Base-by-base conservation (phyloP, 2,329 filamentous ascomycete genomes). In the Colletotrichum sp. region DNA sequence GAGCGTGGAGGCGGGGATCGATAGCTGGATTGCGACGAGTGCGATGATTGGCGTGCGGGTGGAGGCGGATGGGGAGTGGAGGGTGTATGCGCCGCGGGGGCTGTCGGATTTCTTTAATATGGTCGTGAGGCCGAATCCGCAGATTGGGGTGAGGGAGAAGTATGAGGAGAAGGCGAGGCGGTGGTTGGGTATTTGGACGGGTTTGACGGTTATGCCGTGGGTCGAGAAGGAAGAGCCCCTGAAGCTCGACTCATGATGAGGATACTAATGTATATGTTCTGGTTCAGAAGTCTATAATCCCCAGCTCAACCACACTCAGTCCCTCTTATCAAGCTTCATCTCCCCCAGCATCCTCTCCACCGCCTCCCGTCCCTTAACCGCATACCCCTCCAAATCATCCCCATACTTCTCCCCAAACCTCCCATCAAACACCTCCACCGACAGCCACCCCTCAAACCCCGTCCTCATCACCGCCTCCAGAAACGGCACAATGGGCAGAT, bases 401-500 rank as follows among this genome's bases (percentile, higher is more conserved):
- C 81, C 81, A 34, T 82, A 83, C 74, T 83, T 83, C 22, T 80
- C 71, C 69, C 80, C 78, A 32, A 83, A 83, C 64, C 69, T 63
- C 11, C 82, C 81, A 49, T 84, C 83, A 79, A 84, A 84, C 0
- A 95, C 90, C 82, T 95, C 93, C 74, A 94, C 90, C 0, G 91
- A 93, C 77, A 95, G 90, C 90, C 91, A 95, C 0, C 89, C 90
- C 57, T 90, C 84, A 77, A 94, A 94, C 0, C 94, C 93, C 0
- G 94, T 95, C 72, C 86, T 86, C 30, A 95, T 81, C 2, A 96
- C 93, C 4, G 93, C 93, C 75, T 86, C 88, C 2, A 92, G 85
- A 70, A 95, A 92, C 64, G 92, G 90, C 13, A 89, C 87, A 29
- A 95, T 89, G 0, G 93, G 94, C 44, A 96, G 82, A 81, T 95